phyloP scores from a whole-genome alignment of 352 stramenopile genomes.

The Stephanocyclus meneghinianus region DNA sequence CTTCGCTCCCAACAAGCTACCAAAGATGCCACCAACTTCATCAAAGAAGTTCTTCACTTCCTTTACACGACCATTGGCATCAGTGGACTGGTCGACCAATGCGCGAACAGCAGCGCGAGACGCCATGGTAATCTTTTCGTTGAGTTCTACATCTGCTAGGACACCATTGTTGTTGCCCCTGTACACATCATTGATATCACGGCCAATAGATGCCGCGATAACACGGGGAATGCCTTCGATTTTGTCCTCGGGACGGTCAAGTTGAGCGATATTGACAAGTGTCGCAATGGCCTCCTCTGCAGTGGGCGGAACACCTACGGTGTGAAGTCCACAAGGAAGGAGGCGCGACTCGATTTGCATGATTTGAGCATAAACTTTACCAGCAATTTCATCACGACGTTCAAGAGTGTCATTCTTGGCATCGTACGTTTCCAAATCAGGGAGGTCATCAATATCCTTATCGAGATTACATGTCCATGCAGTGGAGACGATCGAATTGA shows the following conservation, averaged over 20 bases:
- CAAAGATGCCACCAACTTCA: conserved; percentile 71
- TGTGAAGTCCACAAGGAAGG: conserved; percentile 87
- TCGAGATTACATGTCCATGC: conserved; percentile 87
- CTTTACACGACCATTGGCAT: conserved; percentile 84
- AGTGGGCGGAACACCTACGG: conserved; percentile 85
- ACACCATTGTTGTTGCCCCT: conserved; percentile 84
- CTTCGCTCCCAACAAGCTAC: conserved; percentile 68
- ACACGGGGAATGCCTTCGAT: conserved; percentile 86
- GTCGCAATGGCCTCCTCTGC: conserved; percentile 86
- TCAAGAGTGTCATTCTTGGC: conserved; percentile 67
- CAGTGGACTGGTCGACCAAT: conserved; percentile 83
- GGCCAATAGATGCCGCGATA: conserved; percentile 82
- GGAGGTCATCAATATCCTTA: conserved; percentile 82
- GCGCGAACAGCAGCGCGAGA: conserved; percentile 82
- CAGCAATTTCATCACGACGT: conserved; percentile 82
- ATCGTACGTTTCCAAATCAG: conserved; percentile 72
- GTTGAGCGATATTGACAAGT: conserved; percentile 87
- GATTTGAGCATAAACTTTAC: conserved; percentile 85
- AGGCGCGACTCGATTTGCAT: conserved; percentile 89
- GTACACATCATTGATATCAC: conserved; percentile 87
- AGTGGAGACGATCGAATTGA: conserved; percentile 87
- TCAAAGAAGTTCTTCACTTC: conserved; percentile 84
- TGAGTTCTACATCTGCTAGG: conserved; percentile 84
- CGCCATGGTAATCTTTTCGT: conserved; percentile 82
- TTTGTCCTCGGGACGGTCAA: conserved; percentile 85